These are phyloP conservation scores for Cryphonectria naterciae DNA, from an alignment of 2,329 filamentous ascomycete species.

Conservation along the genomic window DNA sequence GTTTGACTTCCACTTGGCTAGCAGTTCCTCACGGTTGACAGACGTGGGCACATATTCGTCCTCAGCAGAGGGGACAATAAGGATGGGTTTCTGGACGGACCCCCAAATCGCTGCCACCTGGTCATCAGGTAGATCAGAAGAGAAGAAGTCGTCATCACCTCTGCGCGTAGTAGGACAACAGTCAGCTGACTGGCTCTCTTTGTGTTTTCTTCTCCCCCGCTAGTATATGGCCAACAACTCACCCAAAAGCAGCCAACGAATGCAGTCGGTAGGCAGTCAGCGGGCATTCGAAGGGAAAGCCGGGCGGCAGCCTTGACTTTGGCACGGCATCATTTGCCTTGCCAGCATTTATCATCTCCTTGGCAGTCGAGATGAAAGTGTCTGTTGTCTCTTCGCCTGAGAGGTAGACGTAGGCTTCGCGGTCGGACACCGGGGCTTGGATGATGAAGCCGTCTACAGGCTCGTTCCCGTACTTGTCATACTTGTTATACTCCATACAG, in stretches of 20 bases:
- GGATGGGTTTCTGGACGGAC: conserved; percentile 59
- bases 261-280: conserved; percentile 58
- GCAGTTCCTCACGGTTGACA: conserved; percentile 61
- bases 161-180: conserved; percentile 38
- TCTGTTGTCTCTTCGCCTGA: conserved; percentile 50
- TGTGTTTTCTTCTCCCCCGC: not conserved
- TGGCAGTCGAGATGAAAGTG: conserved; percentile 52
- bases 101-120: conserved; percentile 68
- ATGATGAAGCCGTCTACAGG: conserved; percentile 77
- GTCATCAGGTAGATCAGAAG: conserved; percentile 68
- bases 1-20: conserved; percentile 59
- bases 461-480: conserved; percentile 46
- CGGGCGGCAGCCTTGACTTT: conserved; percentile 45
- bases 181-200: not conserved
- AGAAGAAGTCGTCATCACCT: conserved; percentile 87
- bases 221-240: conserved; percentile 36
- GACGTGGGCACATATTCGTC: conserved; percentile 67
- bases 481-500: conserved; percentile 58
- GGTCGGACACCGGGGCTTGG: conserved; percentile 79
- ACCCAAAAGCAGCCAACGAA: conserved; percentile 56
- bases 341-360: conserved; percentile 59
- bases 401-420: conserved; percentile 62
- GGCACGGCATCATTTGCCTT: conserved; percentile 60
- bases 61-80: conserved; percentile 66
- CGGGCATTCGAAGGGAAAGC: conserved; percentile 47